Base-by-base conservation (phyloP, 2,329 filamentous ascomycete species). In the Beauveria bassiana region DNA sequence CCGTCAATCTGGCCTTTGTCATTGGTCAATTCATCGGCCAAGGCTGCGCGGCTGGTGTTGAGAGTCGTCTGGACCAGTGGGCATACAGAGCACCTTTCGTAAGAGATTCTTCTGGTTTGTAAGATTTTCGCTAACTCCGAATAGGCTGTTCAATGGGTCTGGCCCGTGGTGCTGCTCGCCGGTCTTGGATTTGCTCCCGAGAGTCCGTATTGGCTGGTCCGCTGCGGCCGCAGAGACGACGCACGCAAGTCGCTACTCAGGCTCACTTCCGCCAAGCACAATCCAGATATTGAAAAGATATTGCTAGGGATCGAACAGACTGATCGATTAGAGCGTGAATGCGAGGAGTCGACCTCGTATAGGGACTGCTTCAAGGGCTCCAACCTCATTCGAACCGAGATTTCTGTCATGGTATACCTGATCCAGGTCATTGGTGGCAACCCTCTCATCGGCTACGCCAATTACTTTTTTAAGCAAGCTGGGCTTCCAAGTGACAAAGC, bases 391-490 rank as follows among this genome's bases (percentile, higher is more conserved):
- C 77, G 81, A 22, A 84, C 81, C 0, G 81, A 84, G 67, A 82
- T 84, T 40, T 77, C 80, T 4, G 76, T 78, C 63, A 85, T 86
- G 70, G 83, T 86, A 7, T 88, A 86, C 75, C 80, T 82, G 3
- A 85, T 85, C 3, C 86, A 89, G 67, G 86, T 86, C 22, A 74
- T 88, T 2, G 83, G 81, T 57, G 85, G 86, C 26, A 84, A 85
- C 64, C 84, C 85, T 16, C 81, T 88, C 64, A 84, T 86, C 53
- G 82, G 83, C 61, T 89, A 86, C 65, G 85, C 82, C 1, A 87
- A 66, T 43, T 74, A 72, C 62, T 74, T 74, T 53, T 74, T 74
- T 46, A 69, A 71, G 52, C 72, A 72, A 52, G 71, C 71, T 14
- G 72, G 72, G 1, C 38, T 65, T 18, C 60, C 65, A 1, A 63